phyloP scores from a whole-genome alignment of 352 stramenopile genomes.

The Globisporangium mamillatum region DNA sequence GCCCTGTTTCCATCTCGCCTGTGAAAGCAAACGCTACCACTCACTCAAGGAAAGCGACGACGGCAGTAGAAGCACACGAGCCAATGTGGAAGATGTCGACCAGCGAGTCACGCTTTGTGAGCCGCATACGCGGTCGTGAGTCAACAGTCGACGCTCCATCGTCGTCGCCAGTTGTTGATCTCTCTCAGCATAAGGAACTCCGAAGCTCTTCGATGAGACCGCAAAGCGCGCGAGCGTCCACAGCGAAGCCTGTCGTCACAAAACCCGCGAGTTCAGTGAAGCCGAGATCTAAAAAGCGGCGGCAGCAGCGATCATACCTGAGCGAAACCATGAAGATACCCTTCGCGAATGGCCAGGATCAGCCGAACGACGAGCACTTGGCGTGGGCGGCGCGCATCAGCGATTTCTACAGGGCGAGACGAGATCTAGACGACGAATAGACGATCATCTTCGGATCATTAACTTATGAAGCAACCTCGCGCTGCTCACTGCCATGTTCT shows the following conservation, averaged over 20 bases:
- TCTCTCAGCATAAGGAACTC: constrained; percentile 12
- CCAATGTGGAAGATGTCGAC: not conserved
- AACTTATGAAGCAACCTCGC: not conserved
- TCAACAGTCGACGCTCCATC: not conserved
- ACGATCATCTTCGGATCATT: not conserved
- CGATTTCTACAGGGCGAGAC: constrained; percentile 36
- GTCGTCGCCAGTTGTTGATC: not conserved
- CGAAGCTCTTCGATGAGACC: not conserved
- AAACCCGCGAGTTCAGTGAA: not conserved
- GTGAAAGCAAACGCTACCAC: not conserved
- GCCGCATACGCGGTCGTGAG: constrained; percentile 11
- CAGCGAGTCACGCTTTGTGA: constrained; percentile 19
- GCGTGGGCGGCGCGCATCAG: constrained; percentile 57
- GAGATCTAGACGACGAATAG: not conserved
- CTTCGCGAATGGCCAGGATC: constrained; percentile 10
- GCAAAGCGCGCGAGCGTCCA: not conserved
- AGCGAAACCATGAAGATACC: constrained; percentile 8
- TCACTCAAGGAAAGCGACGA: not conserved
- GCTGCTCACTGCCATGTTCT: not conserved
- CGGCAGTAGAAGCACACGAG: not conserved
- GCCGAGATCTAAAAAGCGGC: not conserved
- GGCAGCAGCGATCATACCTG: not conserved
- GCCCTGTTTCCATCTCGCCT: not conserved
- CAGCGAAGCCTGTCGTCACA: not conserved
- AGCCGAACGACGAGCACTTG: constrained; percentile 38